phyloP scores from a whole-genome alignment of 352 stramenopile genomes.

The Pythium scleroteichum region DNA sequence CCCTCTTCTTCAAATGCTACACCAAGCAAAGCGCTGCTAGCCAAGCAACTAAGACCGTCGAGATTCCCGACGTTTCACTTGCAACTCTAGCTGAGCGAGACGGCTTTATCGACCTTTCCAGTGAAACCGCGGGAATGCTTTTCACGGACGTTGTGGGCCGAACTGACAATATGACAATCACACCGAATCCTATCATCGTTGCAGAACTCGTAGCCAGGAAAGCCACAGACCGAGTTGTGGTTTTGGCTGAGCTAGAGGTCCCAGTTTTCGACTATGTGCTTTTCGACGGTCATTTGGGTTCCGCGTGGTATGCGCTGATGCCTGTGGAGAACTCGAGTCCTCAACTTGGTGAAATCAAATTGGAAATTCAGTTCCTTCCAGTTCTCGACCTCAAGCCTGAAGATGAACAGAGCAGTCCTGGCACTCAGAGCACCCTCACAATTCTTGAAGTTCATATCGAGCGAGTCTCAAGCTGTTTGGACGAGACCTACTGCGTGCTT shows the following conservation, averaged over 20 bases:
- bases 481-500: slow-evolving; percentile 17
- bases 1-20: slow-evolving; percentile 2
- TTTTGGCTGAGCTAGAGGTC: slow-evolving; percentile 35
- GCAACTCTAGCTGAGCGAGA: slow-evolving; percentile 6
- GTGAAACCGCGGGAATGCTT: neutral
- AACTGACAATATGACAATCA: neutral
- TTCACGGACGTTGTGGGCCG: slow-evolving; percentile 12
- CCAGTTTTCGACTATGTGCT: slow-evolving; percentile 54
- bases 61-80: slow-evolving; percentile 20
- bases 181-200: slow-evolving; percentile 32
- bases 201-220: slow-evolving; percentile 23
- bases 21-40: neutral
- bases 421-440: too few relatives aligned
- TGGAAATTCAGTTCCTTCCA: slow-evolving; percentile 52
- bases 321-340: neutral
- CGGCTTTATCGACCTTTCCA: slow-evolving; percentile 6
- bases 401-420: neutral
- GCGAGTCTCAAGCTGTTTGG: neutral
- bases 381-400: neutral
- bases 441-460: slow-evolving; percentile 17
- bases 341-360: slow-evolving; percentile 29
- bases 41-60: slow-evolving; percentile 6
- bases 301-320: slow-evolving; percentile 32
- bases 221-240: neutral
- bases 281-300: slow-evolving; percentile 39